Evolutionary conservation across 1,139 yeast species (phyloP).

Genomic region (Suhomyces kunorum): DNA sequence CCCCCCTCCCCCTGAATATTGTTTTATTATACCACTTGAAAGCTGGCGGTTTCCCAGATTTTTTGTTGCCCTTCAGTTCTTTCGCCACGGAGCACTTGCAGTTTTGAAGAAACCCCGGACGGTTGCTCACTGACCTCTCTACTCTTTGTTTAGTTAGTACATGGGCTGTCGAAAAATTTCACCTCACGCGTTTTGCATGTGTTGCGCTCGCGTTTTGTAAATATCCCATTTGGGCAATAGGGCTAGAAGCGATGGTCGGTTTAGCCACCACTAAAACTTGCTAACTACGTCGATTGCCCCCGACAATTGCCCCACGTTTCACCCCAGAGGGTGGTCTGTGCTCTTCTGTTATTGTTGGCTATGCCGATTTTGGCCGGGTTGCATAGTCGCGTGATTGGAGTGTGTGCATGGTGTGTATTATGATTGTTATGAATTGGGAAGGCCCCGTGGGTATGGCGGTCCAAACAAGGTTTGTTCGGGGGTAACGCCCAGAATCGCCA

Average conservation of each 20-base stretch:
- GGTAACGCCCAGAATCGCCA: background rate
- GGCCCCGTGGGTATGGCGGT: no score
- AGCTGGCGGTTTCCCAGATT: conserved; percentile 10
- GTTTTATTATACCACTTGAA: conserved; percentile 10
- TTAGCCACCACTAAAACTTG: background rate
- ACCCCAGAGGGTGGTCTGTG: background rate
- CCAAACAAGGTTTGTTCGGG: no score
- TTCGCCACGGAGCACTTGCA: conserved; percentile 8
- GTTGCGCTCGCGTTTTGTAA: conserved; percentile 5
- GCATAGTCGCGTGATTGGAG: no score
- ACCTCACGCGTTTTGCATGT: background rate
- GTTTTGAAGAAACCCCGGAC: conserved; percentile 8
- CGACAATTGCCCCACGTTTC: background rate
- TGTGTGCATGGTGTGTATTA: background rate
- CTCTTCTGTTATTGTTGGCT: background rate
- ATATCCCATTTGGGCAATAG: conserved; percentile 8
- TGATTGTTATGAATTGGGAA: background rate
- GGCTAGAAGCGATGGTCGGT: background rate
- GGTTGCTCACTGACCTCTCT: conserved; percentile 10
- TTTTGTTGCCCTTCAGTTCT: conserved; percentile 8
- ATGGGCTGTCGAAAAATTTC: conserved; percentile 10
- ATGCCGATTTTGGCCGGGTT: no score
- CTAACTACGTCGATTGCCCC: background rate
- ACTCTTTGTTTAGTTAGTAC: conserved; percentile 8
- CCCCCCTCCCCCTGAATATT: conserved; percentile 4